A percentile compares a stretch with the other conserved stretches of the same genome.
phyloP scores from a whole-genome alignment of 352 stramenopile species.

The Phytophthora cajani region DNA sequence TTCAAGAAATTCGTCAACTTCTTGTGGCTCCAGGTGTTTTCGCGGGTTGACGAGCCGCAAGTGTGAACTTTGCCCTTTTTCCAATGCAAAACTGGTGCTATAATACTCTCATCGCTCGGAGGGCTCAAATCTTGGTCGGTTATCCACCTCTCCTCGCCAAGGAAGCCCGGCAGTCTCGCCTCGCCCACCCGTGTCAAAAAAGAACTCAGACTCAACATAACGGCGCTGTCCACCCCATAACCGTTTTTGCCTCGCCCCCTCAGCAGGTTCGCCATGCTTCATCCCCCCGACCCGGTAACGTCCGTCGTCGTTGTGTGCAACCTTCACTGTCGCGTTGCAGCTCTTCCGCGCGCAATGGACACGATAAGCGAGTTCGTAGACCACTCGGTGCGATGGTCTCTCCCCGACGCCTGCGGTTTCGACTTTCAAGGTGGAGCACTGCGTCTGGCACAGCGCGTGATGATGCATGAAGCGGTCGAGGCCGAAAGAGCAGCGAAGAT shows the following conservation, averaged over 20 bases:
- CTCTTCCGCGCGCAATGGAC: conserved; percentile 34
- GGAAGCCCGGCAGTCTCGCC: conserved; percentile 16
- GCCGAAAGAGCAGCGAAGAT: conserved; percentile 28
- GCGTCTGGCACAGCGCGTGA: conserved; percentile 32
- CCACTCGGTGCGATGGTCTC: conserved; percentile 36
- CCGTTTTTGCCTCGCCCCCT: conserved; percentile 22
- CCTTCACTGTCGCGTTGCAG: conserved; percentile 25
- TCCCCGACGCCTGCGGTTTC: conserved; percentile 37
- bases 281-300: conserved; percentile 28
- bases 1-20: conserved; percentile 7
- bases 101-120: not conserved
- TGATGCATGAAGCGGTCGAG: conserved; percentile 21
- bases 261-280: conserved; percentile 27
- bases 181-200: conserved; percentile 32
- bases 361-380: conserved; percentile 47
- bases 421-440: conserved; percentile 26
- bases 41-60: conserved; percentile 26
- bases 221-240: conserved; percentile 18
- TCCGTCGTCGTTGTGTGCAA: conserved; percentile 31
- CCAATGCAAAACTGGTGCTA: too few relatives aligned
- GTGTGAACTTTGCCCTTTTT: conserved; percentile 32
- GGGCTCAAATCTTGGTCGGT: conserved; percentile 43
- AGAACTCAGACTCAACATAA: conserved; percentile 24
- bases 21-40: conserved; percentile 33
- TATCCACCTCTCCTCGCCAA: conserved; percentile 33